Percentiles rank a stretch among this genome's conserved stretches.
Conservation (phyloP, 1,284 basidiomycete genomes). For the Phellopilus nigrolimitatus region DNA sequence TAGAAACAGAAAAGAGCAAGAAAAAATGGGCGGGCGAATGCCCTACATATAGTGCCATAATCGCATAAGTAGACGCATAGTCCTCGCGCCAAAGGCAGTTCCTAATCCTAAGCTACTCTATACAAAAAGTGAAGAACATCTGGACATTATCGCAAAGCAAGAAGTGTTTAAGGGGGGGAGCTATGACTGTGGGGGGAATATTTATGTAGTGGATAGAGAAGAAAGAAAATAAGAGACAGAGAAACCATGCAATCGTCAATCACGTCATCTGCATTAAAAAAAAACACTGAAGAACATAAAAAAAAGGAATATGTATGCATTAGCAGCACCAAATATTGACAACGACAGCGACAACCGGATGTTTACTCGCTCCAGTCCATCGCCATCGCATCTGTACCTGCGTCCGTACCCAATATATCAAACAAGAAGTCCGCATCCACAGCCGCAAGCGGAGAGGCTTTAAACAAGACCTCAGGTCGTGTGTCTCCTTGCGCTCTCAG, state of each 20-base stretch:
- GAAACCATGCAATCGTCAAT: constrained; percentile 10
- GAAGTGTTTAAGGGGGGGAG: constrained; percentile 15
- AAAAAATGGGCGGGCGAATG: background rate
- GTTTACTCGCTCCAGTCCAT: constrained; percentile 20
- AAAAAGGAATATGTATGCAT: constrained; percentile 19
- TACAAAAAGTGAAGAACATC: background rate
- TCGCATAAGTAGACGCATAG: constrained; percentile 2
- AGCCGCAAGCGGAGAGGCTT: constrained; percentile 61
- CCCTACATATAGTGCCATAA: background rate
- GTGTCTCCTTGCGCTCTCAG: constrained; percentile 37
- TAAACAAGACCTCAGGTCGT: constrained; percentile 37
- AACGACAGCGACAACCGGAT: background rate
- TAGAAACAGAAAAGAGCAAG: background rate
- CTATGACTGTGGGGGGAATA: background rate
- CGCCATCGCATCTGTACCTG: constrained; percentile 1
- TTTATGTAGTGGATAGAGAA: constrained; percentile 2
- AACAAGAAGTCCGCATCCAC: constrained; percentile 52
- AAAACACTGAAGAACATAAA: constrained; percentile 17
- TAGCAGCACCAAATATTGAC: background rate
- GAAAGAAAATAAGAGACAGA: constrained; percentile 25
- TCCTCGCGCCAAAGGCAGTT: background rate
- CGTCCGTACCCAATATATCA: constrained; percentile 44
- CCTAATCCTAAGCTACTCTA: background rate
- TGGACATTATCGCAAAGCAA: constrained; percentile 8
- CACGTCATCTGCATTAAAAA: constrained; percentile 23